Evolutionary conservation across 75 land plant species (phyloP).

Genomic region (Pinus taeda): DNA sequence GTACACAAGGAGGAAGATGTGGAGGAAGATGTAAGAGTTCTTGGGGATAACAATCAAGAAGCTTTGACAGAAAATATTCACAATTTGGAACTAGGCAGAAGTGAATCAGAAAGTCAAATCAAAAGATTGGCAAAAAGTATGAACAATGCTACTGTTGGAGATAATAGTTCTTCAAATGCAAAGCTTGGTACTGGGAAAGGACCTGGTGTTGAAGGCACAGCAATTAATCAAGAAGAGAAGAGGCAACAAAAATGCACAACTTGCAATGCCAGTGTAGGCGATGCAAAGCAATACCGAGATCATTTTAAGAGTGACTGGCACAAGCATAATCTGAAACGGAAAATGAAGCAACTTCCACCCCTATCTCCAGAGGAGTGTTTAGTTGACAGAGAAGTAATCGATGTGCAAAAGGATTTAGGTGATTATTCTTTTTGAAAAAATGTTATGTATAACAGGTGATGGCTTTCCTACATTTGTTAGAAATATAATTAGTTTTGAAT

Average conservation of each 20-base stretch:
- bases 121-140: not conserved
- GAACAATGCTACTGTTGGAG: not conserved
- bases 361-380: constrained; percentile 80
- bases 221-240: constrained; percentile 14
- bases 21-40: constrained; percentile 69
- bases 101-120: constrained; percentile 8
- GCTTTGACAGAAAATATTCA: constrained; percentile 12
- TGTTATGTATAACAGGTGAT: not conserved
- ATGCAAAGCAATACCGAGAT: constrained; percentile 78
- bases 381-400: constrained; percentile 59
- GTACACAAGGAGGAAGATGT: constrained; percentile 75
- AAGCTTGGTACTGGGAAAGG: not conserved
- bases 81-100: not conserved
- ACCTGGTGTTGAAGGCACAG: constrained; percentile 9
- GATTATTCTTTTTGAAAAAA: constrained; percentile 65
- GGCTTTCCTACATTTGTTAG: no score
- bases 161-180: not conserved
- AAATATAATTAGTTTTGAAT: no score
- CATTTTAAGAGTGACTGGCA: constrained; percentile 99
- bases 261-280: constrained; percentile 85
- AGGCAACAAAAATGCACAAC: constrained; percentile 81
- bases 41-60: constrained; percentile 52
- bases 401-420: constrained; percentile 59
- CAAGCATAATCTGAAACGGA: constrained; percentile 89
- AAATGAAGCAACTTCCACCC: constrained; percentile 82